phyloP scores from a whole-genome alignment of 306 rosid species.

The Trifolium fragiferum region DNA sequence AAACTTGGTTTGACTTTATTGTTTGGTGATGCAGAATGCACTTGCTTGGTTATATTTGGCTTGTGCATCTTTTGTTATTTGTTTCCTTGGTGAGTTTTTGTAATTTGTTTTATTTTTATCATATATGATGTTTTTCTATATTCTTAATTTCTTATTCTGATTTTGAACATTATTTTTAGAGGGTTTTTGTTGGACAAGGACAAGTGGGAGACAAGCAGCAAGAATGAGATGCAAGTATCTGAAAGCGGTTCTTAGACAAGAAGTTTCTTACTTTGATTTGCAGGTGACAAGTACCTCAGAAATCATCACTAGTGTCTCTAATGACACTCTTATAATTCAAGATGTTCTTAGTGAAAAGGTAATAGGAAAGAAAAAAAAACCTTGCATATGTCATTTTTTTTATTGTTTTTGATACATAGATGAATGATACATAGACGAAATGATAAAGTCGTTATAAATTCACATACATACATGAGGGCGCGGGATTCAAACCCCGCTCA shows the following conservation, averaged over 20 bases:
- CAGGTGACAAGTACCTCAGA: constrained; percentile 90
- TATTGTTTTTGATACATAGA: too few relatives aligned
- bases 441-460: too few relatives aligned
- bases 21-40: constrained; percentile 70
- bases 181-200: constrained; percentile 98
- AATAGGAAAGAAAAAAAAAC: neutral
- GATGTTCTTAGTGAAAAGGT: constrained; percentile 86
- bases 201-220: constrained; percentile 87
- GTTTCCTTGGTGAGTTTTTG: constrained; percentile 76
- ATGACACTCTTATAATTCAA: constrained; percentile 79
- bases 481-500: too few relatives aligned
- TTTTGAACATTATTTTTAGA: constrained; percentile 43
- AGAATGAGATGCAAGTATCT: constrained; percentile 79
- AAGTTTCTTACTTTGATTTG: constrained; percentile 93
- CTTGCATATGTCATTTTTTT: neutral
- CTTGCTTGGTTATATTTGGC: constrained; percentile 71
- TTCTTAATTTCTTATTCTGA: neutral
- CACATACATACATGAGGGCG: too few relatives aligned
- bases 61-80: constrained; percentile 60
- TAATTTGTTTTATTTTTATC: neutral
- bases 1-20: constrained; percentile 26
- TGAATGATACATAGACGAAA: too few relatives aligned
- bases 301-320: constrained; percentile 82
- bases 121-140: neutral
- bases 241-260: constrained; percentile 88